Evolutionary conservation across 306 rosid species (phyloP).

Genomic region (Castanea sativa): DNA sequence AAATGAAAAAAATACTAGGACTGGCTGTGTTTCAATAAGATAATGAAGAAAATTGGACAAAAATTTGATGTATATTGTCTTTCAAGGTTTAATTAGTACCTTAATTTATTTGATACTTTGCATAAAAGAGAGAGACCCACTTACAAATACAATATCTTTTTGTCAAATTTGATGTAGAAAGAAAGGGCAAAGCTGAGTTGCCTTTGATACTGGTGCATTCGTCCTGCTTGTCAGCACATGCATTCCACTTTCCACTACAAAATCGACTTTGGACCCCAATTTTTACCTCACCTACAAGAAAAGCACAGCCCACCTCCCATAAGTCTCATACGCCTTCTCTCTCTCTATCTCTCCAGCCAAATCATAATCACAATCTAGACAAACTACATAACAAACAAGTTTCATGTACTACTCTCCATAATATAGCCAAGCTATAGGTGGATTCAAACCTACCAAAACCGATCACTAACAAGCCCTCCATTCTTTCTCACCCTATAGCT

Average conservation of each 20-base stretch:
- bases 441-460: slow-evolving; percentile 17
- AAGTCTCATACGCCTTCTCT: slow-evolving; percentile 47
- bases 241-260: slow-evolving; percentile 94
- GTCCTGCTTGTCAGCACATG: slow-evolving; percentile 97
- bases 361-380: slow-evolving; percentile 28
- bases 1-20: background rate
- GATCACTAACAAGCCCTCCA: slow-evolving; percentile 3
- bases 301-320: slow-evolving; percentile 69
- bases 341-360: slow-evolving; percentile 27
- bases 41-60: background rate
- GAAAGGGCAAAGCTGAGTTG: slow-evolving; percentile 65
- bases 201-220: slow-evolving; percentile 81
- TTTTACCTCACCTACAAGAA: slow-evolving; percentile 90
- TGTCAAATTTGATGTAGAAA: slow-evolving; percentile 36
- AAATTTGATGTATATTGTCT: slow-evolving; percentile 11
- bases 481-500: slow-evolving; percentile 15
- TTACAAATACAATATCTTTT: slow-evolving; percentile 40
- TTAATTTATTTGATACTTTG: slow-evolving; percentile 10
- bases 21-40: background rate
- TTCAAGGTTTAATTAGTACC: slow-evolving; percentile 13
- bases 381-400: slow-evolving; percentile 15
- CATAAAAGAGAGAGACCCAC: slow-evolving; percentile 65
- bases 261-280: slow-evolving; percentile 83
- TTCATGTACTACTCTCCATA: slow-evolving; percentile 24
- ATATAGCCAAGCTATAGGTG: background rate